Evolutionary conservation across 441 rosid genomes (phyloP).

Genomic region (Aleurites moluccanus): DNA sequence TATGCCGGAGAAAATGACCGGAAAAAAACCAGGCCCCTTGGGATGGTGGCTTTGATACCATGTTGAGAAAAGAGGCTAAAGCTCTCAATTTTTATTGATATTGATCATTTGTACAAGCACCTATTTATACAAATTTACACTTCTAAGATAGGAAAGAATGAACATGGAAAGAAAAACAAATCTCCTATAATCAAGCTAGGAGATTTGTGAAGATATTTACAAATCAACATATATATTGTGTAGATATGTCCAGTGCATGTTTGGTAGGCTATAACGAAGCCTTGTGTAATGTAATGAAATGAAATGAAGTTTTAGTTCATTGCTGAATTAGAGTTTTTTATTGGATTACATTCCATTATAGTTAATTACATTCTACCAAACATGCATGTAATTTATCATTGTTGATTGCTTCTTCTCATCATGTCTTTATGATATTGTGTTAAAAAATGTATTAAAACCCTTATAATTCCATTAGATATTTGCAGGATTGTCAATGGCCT

Average conservation of each 20-base stretch:
- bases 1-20: no score
- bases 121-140: no score
- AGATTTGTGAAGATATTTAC: no score
- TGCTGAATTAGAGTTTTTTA: not conserved
- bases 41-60: no score
- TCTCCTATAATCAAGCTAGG: no score
- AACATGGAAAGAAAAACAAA: no score
- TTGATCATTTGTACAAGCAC: no score
- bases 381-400: not conserved
- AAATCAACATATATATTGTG: not conserved
- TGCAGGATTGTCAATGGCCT: constrained; percentile 99
- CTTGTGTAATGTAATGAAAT: not conserved
- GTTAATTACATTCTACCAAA: not conserved
- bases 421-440: constrained; percentile 16
- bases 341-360: not conserved
- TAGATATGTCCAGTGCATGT: not conserved
- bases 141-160: no score
- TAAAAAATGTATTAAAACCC: constrained; percentile 69
- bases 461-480: constrained; percentile 95
- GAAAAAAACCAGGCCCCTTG: no score
- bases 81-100: no score
- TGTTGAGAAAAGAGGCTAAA: no score
- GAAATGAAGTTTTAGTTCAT: not conserved
- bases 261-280: not conserved
- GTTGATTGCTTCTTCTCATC: not conserved